Evolutionary conservation across 208 protist species (phyloP).

Genomic region (Trypanosoma mega): DNA sequence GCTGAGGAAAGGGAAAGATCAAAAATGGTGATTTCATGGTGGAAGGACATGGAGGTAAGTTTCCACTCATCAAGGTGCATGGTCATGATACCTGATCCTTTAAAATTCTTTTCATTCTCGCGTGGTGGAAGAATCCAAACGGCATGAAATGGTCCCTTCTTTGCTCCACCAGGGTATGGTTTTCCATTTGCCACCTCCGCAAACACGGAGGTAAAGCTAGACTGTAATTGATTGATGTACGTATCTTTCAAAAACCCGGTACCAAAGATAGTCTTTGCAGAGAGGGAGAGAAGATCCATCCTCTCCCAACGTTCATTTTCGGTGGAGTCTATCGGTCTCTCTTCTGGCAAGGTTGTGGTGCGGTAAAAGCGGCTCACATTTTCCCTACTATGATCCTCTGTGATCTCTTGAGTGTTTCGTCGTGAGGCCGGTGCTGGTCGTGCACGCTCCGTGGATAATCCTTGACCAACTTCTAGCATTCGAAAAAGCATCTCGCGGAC

Average conservation of each 20-base stretch:
- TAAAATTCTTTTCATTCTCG: neutral
- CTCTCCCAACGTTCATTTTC: neutral
- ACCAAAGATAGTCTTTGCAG: constrained; percentile 16
- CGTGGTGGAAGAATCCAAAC: constrained; percentile 19
- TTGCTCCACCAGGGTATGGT: neutral
- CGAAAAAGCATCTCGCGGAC: too few relatives aligned
- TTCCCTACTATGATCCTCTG: neutral
- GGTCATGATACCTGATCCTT: constrained; percentile 10
- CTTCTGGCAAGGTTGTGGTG: neutral
- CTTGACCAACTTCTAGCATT: too few relatives aligned
- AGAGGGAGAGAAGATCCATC: neutral
- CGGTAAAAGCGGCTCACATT: constrained; percentile 15
- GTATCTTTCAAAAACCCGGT: constrained; percentile 14
- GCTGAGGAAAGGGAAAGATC: constrained; percentile 15
- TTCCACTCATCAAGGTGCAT: constrained; percentile 29
- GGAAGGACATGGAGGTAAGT: constrained; percentile 28
- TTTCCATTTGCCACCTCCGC: neutral
- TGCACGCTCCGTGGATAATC: too few relatives aligned
- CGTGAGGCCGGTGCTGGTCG: too few relatives aligned
- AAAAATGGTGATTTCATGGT: constrained; percentile 30
- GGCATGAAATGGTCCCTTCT: constrained; percentile 10
- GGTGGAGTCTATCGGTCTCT: neutral
- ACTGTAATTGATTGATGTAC: constrained; percentile 15
- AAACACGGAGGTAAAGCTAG: neutral
- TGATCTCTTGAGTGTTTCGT: too few relatives aligned